These are phyloP conservation scores for Volutella citrinella DNA, from an alignment of 2,329 filamentous ascomycete genomes.

Conservation along the genomic window DNA sequence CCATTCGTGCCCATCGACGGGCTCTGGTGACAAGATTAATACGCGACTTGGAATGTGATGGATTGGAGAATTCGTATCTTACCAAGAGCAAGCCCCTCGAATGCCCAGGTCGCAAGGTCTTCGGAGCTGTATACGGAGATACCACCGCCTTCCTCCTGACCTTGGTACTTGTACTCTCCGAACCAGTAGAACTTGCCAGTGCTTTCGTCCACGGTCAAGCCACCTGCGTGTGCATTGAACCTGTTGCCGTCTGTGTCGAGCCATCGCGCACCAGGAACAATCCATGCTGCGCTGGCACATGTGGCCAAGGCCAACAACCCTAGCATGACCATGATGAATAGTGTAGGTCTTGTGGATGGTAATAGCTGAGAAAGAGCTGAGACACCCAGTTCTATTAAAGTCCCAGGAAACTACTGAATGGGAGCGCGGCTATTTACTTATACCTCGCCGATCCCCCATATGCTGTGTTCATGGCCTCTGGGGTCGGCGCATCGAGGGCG, in stretches of 20 bases:
- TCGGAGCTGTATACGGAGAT: conserved; percentile 59
- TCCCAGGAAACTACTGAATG: too few species aligned
- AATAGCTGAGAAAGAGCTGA: too few species aligned
- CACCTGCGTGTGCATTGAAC: conserved; percentile 61
- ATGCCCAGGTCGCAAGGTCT: conserved; percentile 58
- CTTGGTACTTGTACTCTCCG: conserved; percentile 59
- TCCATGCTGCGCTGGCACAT: conserved; percentile 38
- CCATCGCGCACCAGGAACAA: conserved; percentile 61
- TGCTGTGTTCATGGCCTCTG: too few species aligned
- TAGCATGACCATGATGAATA: too few species aligned
- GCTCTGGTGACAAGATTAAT: too few species aligned
- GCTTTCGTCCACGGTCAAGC: conserved; percentile 49
- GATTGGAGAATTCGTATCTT: too few species aligned
- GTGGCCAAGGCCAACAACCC: conserved; percentile 13
- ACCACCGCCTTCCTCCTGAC: conserved; percentile 57
- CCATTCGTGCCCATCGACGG: conserved; percentile 51
- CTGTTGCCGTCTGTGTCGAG: conserved; percentile 57
- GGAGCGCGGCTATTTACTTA: too few species aligned
- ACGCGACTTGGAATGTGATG: too few species aligned
- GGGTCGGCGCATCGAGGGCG: too few species aligned
- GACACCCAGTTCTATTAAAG: too few species aligned
- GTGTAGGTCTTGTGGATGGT: too few species aligned
- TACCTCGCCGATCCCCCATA: too few species aligned
- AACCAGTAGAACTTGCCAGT: conserved; percentile 58
- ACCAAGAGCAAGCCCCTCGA: conserved; percentile 55